Evolutionary conservation across 2,329 filamentous ascomycete genomes (phyloP).

Genomic region (Tetracladium maxilliforme): DNA sequence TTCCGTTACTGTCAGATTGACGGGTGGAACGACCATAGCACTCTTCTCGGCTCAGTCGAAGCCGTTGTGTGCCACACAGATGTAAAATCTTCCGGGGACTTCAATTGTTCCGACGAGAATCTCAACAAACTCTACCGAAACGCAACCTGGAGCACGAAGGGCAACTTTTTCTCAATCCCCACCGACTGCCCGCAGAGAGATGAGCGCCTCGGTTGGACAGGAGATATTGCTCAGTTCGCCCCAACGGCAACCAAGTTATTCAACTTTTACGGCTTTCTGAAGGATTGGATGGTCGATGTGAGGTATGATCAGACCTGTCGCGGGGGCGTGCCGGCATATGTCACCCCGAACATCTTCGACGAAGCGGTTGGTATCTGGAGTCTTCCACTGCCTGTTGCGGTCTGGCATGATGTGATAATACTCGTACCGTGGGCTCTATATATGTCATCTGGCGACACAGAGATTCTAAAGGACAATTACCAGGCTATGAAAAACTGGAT

Average conservation of each 20-base stretch:
- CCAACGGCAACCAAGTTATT: conserved; percentile 33
- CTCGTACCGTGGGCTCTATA: conserved; percentile 8
- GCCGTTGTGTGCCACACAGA: conserved; percentile 24
- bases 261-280: conserved; percentile 32
- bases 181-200: conserved; percentile 13
- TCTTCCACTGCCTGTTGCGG: conserved; percentile 5
- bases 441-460: conserved; percentile 5
- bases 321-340: conserved; percentile 13
- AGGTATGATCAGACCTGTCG: conserved; percentile 16
- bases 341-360: conserved; percentile 12
- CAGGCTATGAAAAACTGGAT: conserved; percentile 5
- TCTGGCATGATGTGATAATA: conserved; percentile 7
- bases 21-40: conserved; percentile 12
- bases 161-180: conserved; percentile 28
- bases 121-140: conserved; percentile 9
- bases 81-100: conserved; percentile 20
- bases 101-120: conserved; percentile 12
- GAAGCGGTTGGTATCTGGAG: too few species aligned
- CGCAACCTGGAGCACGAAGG: conserved; percentile 23
- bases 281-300: conserved; percentile 32
- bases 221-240: conserved; percentile 24
- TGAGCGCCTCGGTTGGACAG: conserved; percentile 27
- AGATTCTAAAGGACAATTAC: conserved; percentile 4
- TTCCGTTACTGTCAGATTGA: conserved; percentile 27
- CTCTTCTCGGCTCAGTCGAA: too few species aligned